phyloP scores from a whole-genome alignment of 129 eudicot species.

The Flaveria linearis region DNA sequence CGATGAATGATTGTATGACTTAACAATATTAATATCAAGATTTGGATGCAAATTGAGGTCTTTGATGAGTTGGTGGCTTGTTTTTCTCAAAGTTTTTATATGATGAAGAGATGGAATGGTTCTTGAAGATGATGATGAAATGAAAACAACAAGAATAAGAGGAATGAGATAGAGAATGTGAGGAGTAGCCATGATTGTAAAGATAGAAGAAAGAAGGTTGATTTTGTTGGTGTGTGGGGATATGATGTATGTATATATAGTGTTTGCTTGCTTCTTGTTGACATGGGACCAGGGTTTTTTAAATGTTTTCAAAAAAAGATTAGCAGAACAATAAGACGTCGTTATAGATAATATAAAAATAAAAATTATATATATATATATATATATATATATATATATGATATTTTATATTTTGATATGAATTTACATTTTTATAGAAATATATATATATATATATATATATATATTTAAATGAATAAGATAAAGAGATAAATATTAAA shows the following conservation, averaged over 20 bases:
- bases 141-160: conserved; percentile 32
- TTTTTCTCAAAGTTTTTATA: conserved; percentile 32
- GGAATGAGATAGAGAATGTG: conserved; percentile 36
- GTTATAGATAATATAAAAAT: too few relatives aligned
- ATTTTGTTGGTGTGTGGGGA: conserved; percentile 30
- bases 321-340: too few relatives aligned
- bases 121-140: conserved; percentile 29
- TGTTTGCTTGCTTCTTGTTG: conserved; percentile 25
- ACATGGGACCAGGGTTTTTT: conserved; percentile 25
- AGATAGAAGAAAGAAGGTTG: conserved; percentile 28
- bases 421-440: too few relatives aligned
- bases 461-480: too few relatives aligned
- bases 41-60: conserved; percentile 69
- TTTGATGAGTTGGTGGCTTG: conserved; percentile 52
- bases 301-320: too few relatives aligned
- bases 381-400: too few relatives aligned
- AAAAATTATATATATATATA: too few relatives aligned
- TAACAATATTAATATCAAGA: conserved; percentile 50
- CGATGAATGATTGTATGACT: conserved; percentile 6
- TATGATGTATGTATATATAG: conserved; percentile 31
- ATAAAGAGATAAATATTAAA: too few relatives aligned
- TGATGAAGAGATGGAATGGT: conserved; percentile 32
- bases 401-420: too few relatives aligned
- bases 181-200: conserved; percentile 44
- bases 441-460: too few relatives aligned